Evolutionary conservation across 2,329 filamentous ascomycete species (phyloP).

Genomic region (Colletotrichum caudatum): DNA sequence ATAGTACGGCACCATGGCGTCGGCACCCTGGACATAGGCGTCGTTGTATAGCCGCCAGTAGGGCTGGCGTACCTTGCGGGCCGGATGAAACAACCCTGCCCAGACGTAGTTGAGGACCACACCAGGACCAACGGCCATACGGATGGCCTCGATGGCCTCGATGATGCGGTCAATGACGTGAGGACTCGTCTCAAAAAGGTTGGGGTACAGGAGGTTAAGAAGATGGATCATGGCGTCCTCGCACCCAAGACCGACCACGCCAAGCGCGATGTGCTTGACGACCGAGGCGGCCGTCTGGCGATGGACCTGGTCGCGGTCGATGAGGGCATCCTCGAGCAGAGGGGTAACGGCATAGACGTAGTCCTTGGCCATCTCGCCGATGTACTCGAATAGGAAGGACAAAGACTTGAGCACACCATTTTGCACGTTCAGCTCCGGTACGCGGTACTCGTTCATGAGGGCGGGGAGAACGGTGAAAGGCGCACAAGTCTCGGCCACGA

Average conservation of each 20-base stretch:
- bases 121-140: slow-evolving; percentile 92
- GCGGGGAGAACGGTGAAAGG: slow-evolving; percentile 99
- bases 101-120: slow-evolving; percentile 98
- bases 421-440: slow-evolving; percentile 97
- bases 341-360: slow-evolving; percentile 99
- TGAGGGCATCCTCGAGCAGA: slow-evolving; percentile 94
- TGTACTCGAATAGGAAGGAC: slow-evolving; percentile 98
- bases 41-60: slow-evolving; percentile 99
- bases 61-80: slow-evolving; percentile 90
- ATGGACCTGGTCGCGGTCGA: slow-evolving; percentile 98
- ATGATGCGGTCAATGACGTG: slow-evolving; percentile 99
- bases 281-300: slow-evolving; percentile 95
- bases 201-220: slow-evolving; percentile 95
- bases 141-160: slow-evolving; percentile 95
- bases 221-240: slow-evolving; percentile 99
- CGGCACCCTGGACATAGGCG: slow-evolving; percentile 92
- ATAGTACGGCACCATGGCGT: slow-evolving; percentile 97
- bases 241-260: slow-evolving; percentile 96
- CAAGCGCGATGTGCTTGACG: slow-evolving; percentile 97
- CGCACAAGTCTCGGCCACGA: slow-evolving; percentile 97
- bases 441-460: slow-evolving; percentile 99
- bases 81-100: slow-evolving; percentile 97
- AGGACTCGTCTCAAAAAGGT: slow-evolving; percentile 96
- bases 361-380: slow-evolving; percentile 99
- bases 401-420: slow-evolving; percentile 98